Conservation (phyloP, 768 basidiomycete genomes). For the Galerina marginata region DNA sequence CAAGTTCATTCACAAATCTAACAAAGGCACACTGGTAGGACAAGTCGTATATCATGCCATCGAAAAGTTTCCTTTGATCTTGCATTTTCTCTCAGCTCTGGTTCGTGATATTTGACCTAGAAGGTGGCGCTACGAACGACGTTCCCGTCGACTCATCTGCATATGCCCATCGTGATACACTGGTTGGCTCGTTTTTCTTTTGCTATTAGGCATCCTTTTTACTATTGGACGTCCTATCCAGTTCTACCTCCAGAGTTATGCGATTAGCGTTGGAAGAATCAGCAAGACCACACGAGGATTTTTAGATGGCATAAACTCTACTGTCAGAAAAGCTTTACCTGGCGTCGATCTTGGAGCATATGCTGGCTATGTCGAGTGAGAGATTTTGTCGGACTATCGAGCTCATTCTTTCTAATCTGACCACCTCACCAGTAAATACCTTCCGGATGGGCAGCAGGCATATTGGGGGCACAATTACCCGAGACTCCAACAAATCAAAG, state of each 20-base stretch:
- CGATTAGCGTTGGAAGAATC: constrained; percentile 5
- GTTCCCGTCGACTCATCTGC: not conserved
- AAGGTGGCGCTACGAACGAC: constrained; percentile 11
- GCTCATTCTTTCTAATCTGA: not conserved
- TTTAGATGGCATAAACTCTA: constrained; percentile 7
- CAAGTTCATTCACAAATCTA: constrained; percentile 9
- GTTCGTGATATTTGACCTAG: constrained; percentile 13
- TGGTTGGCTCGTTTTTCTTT: not conserved
- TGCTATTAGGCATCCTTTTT: not conserved
- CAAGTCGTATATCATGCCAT: too few species aligned
- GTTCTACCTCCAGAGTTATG: constrained; percentile 14
- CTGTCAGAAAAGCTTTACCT: constrained; percentile 6
- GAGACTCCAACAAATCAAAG: constrained; percentile 8
- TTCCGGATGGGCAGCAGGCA: constrained; percentile 5
- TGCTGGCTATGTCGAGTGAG: constrained; percentile 12
- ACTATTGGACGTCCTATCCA: not conserved
- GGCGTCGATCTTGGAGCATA: constrained; percentile 10
- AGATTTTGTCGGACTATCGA: not conserved
- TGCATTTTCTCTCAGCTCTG: not conserved
- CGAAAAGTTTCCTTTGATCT: not conserved
- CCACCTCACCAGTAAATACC: constrained; percentile 2
- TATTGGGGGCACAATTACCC: constrained; percentile 10
- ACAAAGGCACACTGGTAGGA: constrained; percentile 9
- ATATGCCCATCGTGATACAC: constrained; percentile 12
- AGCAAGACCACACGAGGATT: constrained; percentile 10